Conservation (phyloP, 1,139 yeast species). For the Lodderomyces elongisporus region DNA sequence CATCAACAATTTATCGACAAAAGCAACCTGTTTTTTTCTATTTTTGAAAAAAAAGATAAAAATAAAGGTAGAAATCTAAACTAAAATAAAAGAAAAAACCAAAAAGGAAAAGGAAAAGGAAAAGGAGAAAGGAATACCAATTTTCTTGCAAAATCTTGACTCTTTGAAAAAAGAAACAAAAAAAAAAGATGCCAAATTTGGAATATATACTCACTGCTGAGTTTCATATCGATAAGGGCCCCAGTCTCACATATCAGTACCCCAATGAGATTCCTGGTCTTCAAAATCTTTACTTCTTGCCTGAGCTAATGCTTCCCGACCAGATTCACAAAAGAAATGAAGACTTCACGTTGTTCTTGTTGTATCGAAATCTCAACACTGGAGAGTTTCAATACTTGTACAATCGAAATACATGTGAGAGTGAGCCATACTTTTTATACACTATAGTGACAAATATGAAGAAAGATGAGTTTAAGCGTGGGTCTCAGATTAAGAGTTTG, state of each 20-base stretch:
- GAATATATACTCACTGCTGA: slow-evolving; percentile 50
- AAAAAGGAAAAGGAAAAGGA: too few species aligned
- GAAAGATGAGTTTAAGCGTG: slow-evolving; percentile 45
- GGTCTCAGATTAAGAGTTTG: slow-evolving; percentile 52
- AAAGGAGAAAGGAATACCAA: too few species aligned
- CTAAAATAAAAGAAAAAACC: too few species aligned
- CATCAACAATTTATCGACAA: too few species aligned
- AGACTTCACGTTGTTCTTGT: slow-evolving; percentile 55
- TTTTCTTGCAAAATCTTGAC: too few species aligned
- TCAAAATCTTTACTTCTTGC: slow-evolving; percentile 33
- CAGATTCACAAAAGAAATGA: slow-evolving; percentile 57
- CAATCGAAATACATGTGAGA: slow-evolving; percentile 28
- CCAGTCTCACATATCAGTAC: slow-evolving; percentile 44
- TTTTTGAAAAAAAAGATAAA: too few species aligned
- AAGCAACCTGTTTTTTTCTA: too few species aligned
- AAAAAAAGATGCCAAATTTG: slow-evolving; percentile 22
- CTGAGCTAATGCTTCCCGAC: slow-evolving; percentile 62
- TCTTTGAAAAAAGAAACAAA: background rate
- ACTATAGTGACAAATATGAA: slow-evolving; percentile 52
- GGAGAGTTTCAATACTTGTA: slow-evolving; percentile 40
- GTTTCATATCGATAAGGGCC: slow-evolving; percentile 56
- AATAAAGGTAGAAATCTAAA: too few species aligned
- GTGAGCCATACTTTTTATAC: slow-evolving; percentile 46
- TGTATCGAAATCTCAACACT: slow-evolving; percentile 36
- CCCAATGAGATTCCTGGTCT: slow-evolving; percentile 46